A percentile compares a stretch with the other conserved stretches of the same genome.
Evolutionary conservation across 2,329 filamentous ascomycete genomes (phyloP).

Genomic region (Tolypocladium album): DNA sequence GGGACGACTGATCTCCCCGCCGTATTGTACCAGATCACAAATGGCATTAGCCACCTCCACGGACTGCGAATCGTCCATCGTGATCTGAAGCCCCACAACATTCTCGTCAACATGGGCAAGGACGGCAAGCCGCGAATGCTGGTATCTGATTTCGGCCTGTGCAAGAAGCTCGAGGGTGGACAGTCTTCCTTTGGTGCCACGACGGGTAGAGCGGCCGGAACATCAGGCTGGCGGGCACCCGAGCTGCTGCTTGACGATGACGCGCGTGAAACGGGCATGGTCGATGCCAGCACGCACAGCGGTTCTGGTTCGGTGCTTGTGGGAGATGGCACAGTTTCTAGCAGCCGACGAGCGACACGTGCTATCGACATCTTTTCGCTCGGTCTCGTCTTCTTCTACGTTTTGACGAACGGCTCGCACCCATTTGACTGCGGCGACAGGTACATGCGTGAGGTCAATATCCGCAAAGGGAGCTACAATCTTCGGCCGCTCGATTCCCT

Average conservation of each 20-base stretch:
- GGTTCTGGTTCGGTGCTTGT: slow-evolving; percentile 49
- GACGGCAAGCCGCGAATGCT: slow-evolving; percentile 69
- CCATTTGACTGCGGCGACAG: slow-evolving; percentile 91
- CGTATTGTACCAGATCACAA: slow-evolving; percentile 79
- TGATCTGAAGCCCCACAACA: slow-evolving; percentile 96
- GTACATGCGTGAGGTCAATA: slow-evolving; percentile 95
- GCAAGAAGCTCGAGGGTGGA: slow-evolving; percentile 90
- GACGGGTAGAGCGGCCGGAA: slow-evolving; percentile 85
- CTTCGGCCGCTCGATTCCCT: slow-evolving; percentile 61
- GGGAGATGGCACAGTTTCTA: slow-evolving; percentile 45
- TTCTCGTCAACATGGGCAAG: slow-evolving; percentile 69
- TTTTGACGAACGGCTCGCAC: slow-evolving; percentile 85
- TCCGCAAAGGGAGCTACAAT: slow-evolving; percentile 77
- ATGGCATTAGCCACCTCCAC: slow-evolving; percentile 81
- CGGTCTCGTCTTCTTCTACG: slow-evolving; percentile 96
- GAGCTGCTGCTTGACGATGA: slow-evolving; percentile 81
- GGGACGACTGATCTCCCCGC: slow-evolving; percentile 67
- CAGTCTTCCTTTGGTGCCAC: slow-evolving; percentile 93
- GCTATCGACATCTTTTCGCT: slow-evolving; percentile 97
- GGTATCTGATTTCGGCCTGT: slow-evolving; percentile 95
- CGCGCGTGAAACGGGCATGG: slow-evolving; percentile 35
- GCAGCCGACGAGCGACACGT: slow-evolving; percentile 71
- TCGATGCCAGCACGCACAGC: slow-evolving; percentile 47
- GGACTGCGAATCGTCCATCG: slow-evolving; percentile 90
- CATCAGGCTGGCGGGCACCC: slow-evolving; percentile 91